These are phyloP conservation scores for Sugiyamaella grinbergsii DNA, from an alignment of 1,139 yeast genomes.

Conservation along the genomic window DNA sequence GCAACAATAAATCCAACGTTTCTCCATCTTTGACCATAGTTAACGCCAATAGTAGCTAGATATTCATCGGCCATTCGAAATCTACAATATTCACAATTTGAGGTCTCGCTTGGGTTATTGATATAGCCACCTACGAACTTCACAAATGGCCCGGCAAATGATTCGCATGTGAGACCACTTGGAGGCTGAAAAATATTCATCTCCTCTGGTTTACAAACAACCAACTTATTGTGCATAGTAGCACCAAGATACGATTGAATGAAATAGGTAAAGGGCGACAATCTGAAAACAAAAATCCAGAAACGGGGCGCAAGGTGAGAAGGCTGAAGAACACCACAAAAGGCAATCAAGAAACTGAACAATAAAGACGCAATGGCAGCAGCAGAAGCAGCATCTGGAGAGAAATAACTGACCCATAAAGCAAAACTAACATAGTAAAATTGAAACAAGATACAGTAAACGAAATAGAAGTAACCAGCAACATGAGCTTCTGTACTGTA, in stretches of 20 bases:
- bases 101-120: slow-evolving; percentile 46
- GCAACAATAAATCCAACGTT: slow-evolving; percentile 63
- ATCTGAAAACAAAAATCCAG: slow-evolving; percentile 61
- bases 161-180: slow-evolving; percentile 50
- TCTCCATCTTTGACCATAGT: slow-evolving; percentile 58
- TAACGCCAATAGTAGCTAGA: slow-evolving; percentile 46
- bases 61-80: slow-evolving; percentile 49
- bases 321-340: slow-evolving; percentile 63
- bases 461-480: slow-evolving; percentile 51
- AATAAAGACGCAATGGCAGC: slow-evolving; percentile 51
- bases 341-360: slow-evolving; percentile 52
- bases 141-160: slow-evolving; percentile 47
- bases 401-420: slow-evolving; percentile 49
- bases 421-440: slow-evolving; percentile 51
- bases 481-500: slow-evolving; percentile 45
- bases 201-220: slow-evolving; percentile 52
- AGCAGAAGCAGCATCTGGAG: slow-evolving; percentile 52
- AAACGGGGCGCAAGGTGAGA: slow-evolving; percentile 53
- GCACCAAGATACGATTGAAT: slow-evolving; percentile 51
- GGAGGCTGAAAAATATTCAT: slow-evolving; percentile 54
- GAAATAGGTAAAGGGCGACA: slow-evolving; percentile 59
- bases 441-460: slow-evolving; percentile 50
- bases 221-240: slow-evolving; percentile 48
- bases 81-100: slow-evolving; percentile 52
- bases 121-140: slow-evolving; percentile 49